phyloP scores from a whole-genome alignment of 2,329 filamentous ascomycete species.

The Ceratocystis albifundus region DNA sequence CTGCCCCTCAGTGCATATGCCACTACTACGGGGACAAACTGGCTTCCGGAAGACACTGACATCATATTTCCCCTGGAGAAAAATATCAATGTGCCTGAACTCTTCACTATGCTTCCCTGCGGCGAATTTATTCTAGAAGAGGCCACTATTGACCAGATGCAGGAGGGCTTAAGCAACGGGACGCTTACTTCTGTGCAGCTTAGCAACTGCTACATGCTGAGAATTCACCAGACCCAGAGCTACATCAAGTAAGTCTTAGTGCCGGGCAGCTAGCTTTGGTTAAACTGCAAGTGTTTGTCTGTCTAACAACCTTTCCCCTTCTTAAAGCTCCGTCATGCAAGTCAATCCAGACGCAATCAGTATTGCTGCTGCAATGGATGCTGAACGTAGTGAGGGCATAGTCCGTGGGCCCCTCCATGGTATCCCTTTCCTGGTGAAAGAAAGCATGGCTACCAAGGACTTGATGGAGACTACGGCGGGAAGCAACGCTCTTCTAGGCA shows the following conservation, averaged over 20 bases:
- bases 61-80: slow-evolving; percentile 30
- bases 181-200: slow-evolving; percentile 47
- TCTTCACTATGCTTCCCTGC: slow-evolving; percentile 54
- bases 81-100: slow-evolving; percentile 30
- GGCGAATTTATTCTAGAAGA: slow-evolving; percentile 52
- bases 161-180: slow-evolving; percentile 43
- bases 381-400: slow-evolving; percentile 44
- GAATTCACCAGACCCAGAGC: slow-evolving; percentile 49
- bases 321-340: slow-evolving; percentile 46
- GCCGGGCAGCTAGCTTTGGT: neutral
- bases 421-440: slow-evolving; percentile 64
- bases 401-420: slow-evolving; percentile 57
- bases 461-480: slow-evolving; percentile 65
- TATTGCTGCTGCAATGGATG: slow-evolving; percentile 51
- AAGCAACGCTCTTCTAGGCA: slow-evolving; percentile 53
- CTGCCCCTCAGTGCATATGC: neutral
- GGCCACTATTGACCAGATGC: slow-evolving; percentile 58
- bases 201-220: slow-evolving; percentile 49
- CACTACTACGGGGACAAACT: neutral
- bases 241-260: slow-evolving; percentile 46
- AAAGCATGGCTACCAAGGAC: slow-evolving; percentile 58
- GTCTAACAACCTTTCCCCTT: neutral
- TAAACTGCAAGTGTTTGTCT: neutral
- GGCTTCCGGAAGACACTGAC: slow-evolving; percentile 11
- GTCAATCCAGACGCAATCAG: slow-evolving; percentile 54